These are phyloP conservation scores for Fusarium citri DNA, from an alignment of 2,329 filamentous ascomycete species.

Conservation along the genomic window DNA sequence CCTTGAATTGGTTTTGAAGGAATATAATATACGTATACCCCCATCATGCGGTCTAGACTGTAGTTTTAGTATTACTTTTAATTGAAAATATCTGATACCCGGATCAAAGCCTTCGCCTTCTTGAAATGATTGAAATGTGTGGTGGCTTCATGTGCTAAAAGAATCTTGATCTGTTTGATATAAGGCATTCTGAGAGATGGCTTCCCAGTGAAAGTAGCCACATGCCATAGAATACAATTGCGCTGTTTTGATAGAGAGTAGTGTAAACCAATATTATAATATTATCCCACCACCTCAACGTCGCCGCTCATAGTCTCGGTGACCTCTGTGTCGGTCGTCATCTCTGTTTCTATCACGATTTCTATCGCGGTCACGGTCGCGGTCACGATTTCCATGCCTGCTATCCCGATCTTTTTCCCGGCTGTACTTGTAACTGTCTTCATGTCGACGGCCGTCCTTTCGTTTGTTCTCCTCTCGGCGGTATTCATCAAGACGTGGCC, in stretches of 20 bases:
- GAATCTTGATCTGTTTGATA: conserved; percentile 20
- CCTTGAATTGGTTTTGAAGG: conserved; percentile 14
- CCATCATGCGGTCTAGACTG: conserved; percentile 20
- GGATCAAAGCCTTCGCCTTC: background rate
- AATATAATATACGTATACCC: conserved; percentile 26
- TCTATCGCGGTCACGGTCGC: conserved; percentile 22
- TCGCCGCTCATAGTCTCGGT: conserved; percentile 41
- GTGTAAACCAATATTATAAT: background rate
- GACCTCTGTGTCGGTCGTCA: conserved; percentile 38
- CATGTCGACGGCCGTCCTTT: conserved; percentile 56
- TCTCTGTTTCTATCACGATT: conserved; percentile 37
- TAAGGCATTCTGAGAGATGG: background rate
- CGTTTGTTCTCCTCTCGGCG: conserved; percentile 57
- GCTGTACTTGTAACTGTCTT: conserved; percentile 61
- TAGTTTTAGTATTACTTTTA: conserved; percentile 34
- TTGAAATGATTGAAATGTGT: background rate
- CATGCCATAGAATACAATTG: background rate
- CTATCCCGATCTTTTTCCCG: conserved; percentile 54
- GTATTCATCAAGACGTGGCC: conserved; percentile 64
- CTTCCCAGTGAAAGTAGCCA: background rate
- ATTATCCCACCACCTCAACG: conserved; percentile 25
- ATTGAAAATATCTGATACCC: background rate
- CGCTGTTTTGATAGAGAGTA: background rate
- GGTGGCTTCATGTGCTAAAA: background rate
- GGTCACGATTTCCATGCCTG: conserved; percentile 48